A percentile compares a stretch with the other conserved stretches of the same genome.
Conservation (phyloP, 805 yeast genomes). For the Starmerella floricola region DNA sequence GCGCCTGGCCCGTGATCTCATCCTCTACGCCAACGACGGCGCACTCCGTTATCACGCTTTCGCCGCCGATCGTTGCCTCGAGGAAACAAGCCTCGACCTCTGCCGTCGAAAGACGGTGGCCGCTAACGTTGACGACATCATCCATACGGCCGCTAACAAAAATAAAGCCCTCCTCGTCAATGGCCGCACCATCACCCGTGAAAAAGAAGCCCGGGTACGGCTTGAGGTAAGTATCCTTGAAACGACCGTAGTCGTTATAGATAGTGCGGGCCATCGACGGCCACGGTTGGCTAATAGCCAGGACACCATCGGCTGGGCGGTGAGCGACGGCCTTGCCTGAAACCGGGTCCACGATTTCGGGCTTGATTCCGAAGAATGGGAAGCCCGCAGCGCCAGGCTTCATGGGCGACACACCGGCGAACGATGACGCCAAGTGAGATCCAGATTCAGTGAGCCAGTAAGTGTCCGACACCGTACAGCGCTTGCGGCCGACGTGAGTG, state of each 20-base stretch:
- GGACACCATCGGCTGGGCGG: constrained; percentile 90
- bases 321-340: constrained; percentile 73
- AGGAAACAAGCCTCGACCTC: constrained; percentile 79
- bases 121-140: constrained; percentile 95
- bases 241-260: constrained; percentile 76
- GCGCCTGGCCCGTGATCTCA: constrained; percentile 96
- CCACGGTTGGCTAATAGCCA: constrained; percentile 85
- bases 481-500: constrained; percentile 76
- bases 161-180: constrained; percentile 90
- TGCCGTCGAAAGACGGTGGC: constrained; percentile 96
- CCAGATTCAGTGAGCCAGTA: constrained; percentile 99
- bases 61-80: constrained; percentile 44
- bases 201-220: constrained; percentile 91
- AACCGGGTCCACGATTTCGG: constrained; percentile 86
- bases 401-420: constrained; percentile 88
- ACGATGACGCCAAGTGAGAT: constrained; percentile 83
- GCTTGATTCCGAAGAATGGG: constrained; percentile 91
- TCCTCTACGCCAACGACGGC: constrained; percentile 96
- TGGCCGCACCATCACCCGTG: constrained; percentile 98
- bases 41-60: constrained; percentile 71
- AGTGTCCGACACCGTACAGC: constrained; percentile 87
- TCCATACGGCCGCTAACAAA: constrained; percentile 99
- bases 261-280: constrained; percentile 98
- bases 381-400: constrained; percentile 96
- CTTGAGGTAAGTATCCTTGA: constrained; percentile 78